Evolutionary conservation across 371 early-diverging fungal genomes (phyloP).

Genomic region (Mucor plumbeus): DNA sequence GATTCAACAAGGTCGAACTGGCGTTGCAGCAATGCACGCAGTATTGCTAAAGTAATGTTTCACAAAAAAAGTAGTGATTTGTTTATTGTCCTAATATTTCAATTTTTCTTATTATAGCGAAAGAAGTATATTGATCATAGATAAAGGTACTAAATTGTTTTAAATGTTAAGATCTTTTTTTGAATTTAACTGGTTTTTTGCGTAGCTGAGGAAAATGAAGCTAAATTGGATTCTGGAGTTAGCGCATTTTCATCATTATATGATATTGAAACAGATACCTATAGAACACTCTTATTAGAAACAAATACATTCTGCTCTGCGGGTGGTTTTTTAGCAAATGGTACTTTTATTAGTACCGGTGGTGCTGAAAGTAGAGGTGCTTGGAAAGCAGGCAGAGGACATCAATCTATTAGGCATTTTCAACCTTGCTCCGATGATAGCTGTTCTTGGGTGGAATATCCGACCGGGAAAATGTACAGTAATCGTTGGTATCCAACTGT

Average conservation of each 20-base stretch:
- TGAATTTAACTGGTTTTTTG: no score
- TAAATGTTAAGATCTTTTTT: no score
- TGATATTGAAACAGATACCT: conserved; percentile 51
- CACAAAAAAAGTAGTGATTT: neutral
- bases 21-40: conserved; percentile 56
- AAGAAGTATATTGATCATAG: conserved; percentile 48
- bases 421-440: conserved; percentile 50
- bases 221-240: conserved; percentile 52
- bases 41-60: conserved; percentile 44
- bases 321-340: conserved; percentile 63
- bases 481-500: conserved; percentile 70
- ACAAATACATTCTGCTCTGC: conserved; percentile 72
- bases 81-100: neutral
- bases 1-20: conserved; percentile 49
- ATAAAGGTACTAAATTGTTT: conserved; percentile 39
- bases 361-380: conserved; percentile 56
- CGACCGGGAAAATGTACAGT: conserved; percentile 40
- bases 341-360: conserved; percentile 64
- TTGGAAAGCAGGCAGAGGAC: conserved; percentile 55
- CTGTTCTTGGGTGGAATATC: conserved; percentile 53
- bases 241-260: conserved; percentile 60
- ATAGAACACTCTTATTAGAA: conserved; percentile 49
- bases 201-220: conserved; percentile 54
- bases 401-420: conserved; percentile 60
- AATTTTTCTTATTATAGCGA: conserved; percentile 33